phyloP scores from a whole-genome alignment of 2,329 filamentous ascomycete species.

The Falciphora oryzae region DNA sequence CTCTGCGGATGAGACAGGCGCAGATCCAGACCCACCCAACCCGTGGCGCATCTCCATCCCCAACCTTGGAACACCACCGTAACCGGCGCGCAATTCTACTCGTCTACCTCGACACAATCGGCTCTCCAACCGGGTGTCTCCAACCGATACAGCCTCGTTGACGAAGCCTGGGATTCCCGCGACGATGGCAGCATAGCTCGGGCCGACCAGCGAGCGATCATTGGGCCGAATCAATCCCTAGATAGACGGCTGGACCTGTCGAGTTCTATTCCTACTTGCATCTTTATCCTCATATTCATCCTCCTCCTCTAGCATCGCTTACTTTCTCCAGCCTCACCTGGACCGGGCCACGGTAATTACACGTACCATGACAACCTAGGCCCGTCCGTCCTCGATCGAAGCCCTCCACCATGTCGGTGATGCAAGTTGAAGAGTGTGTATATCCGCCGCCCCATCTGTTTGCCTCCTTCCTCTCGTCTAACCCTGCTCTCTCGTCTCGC shows the following conservation, averaged over 20 bases:
- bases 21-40: neutral
- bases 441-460: neutral
- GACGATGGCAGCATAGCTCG: neutral
- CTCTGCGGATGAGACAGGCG: too few relatives aligned
- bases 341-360: too few relatives aligned
- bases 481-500: neutral
- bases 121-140: too few relatives aligned
- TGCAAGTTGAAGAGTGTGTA: constrained; percentile 38
- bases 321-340: neutral
- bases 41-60: neutral
- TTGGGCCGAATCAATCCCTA: neutral
- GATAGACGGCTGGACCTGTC: neutral
- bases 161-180: neutral
- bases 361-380: neutral
- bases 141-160: neutral
- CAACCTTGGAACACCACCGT: neutral
- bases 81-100: neutral
- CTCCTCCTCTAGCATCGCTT: neutral
- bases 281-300: neutral
- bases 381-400: neutral
- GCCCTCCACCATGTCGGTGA: constrained; percentile 32
- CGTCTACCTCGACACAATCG: neutral
- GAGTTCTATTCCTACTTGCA: neutral
- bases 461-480: neutral
- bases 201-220: neutral